Percentiles rank a stretch among this genome's conserved stretches.
Conservation (phyloP, 192 early-diverging fungal genomes). For the Pilaira anomala region DNA sequence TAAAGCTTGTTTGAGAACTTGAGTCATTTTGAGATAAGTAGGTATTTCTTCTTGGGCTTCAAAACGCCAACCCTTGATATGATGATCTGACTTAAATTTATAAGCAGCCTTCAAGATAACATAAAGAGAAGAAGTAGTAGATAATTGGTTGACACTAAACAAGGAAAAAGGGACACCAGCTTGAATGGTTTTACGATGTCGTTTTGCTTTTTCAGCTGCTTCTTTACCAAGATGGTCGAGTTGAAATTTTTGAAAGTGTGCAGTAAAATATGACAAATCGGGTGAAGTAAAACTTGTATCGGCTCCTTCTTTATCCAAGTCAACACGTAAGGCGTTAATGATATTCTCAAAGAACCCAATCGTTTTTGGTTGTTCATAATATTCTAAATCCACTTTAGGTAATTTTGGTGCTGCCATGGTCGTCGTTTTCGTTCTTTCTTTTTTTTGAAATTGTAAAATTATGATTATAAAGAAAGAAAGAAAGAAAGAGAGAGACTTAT, state of each 20-base stretch:
- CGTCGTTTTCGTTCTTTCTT: background rate
- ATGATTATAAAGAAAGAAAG: background rate
- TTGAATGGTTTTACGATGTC: slow-evolving; percentile 3
- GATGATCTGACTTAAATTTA: slow-evolving; percentile 18
- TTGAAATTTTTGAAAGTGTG: slow-evolving; percentile 34
- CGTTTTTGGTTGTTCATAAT: slow-evolving; percentile 33
- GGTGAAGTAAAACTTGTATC: slow-evolving; percentile 28
- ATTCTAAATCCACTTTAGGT: slow-evolving; percentile 27
- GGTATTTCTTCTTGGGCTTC: slow-evolving; percentile 20
- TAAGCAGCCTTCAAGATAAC: slow-evolving; percentile 26
- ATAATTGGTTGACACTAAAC: slow-evolving; percentile 13
- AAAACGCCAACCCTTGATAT: slow-evolving; percentile 26
- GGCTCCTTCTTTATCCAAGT: slow-evolving; percentile 19
- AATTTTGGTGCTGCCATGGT: slow-evolving; percentile 14
- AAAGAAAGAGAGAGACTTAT: no score
- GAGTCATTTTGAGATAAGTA: slow-evolving; percentile 18
- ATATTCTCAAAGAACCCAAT: slow-evolving; percentile 27
- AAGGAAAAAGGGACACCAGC: slow-evolving; percentile 20
- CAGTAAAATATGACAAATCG: slow-evolving; percentile 29
- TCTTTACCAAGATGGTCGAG: slow-evolving; percentile 18
- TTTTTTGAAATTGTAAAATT: background rate
- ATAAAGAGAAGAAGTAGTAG: slow-evolving; percentile 19
- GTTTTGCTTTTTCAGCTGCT: slow-evolving; percentile 9
- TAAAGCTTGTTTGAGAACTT: slow-evolving; percentile 15
- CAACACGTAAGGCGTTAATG: slow-evolving; percentile 13